Percentiles rank a stretch among this genome's conserved stretches.
Conservation (phyloP, 2,329 filamentous ascomycete genomes). For the Bipolaris bicolor region DNA sequence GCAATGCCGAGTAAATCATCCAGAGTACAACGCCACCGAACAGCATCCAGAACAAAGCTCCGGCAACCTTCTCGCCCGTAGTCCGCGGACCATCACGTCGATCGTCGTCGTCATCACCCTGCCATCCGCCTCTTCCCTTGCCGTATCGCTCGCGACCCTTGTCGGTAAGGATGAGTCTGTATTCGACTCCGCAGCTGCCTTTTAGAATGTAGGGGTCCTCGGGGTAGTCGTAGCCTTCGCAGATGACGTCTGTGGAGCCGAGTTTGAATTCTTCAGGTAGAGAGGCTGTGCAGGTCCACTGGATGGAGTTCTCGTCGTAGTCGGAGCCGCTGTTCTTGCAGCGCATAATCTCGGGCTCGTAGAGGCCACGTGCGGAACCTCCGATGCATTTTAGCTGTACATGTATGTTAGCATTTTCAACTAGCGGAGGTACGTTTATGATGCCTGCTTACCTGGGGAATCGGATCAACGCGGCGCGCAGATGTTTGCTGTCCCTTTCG, state of each 20-base stretch:
- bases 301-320: constrained; percentile 81
- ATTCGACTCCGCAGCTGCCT: constrained; percentile 92
- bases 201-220: constrained; percentile 87
- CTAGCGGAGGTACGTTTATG: not conserved
- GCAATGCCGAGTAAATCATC: constrained; percentile 66
- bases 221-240: constrained; percentile 80
- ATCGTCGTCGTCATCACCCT: constrained; percentile 43
- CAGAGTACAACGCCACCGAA: constrained; percentile 66
- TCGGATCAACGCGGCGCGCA: constrained; percentile 74
- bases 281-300: constrained; percentile 85
- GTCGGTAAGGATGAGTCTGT: constrained; percentile 78
- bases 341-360: constrained; percentile 81
- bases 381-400: constrained; percentile 75
- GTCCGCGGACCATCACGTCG: constrained; percentile 48
- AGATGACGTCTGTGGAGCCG: constrained; percentile 86
- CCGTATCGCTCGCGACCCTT: constrained; percentile 76
- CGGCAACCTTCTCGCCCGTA: constrained; percentile 36
- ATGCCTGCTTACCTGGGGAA: constrained; percentile 60
- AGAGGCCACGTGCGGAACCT: constrained; percentile 64
- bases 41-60: constrained; percentile 64
- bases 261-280: constrained; percentile 72
- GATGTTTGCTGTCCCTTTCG: constrained; percentile 71
- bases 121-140: constrained; percentile 52
- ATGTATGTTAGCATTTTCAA: constrained; percentile 15
- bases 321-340: constrained; percentile 85